Evolutionary conservation across 2,329 filamentous ascomycete species (phyloP), one percentile per base, ranked within the genome.

Genomic region (Colletotrichum spaethianum): DNA sequence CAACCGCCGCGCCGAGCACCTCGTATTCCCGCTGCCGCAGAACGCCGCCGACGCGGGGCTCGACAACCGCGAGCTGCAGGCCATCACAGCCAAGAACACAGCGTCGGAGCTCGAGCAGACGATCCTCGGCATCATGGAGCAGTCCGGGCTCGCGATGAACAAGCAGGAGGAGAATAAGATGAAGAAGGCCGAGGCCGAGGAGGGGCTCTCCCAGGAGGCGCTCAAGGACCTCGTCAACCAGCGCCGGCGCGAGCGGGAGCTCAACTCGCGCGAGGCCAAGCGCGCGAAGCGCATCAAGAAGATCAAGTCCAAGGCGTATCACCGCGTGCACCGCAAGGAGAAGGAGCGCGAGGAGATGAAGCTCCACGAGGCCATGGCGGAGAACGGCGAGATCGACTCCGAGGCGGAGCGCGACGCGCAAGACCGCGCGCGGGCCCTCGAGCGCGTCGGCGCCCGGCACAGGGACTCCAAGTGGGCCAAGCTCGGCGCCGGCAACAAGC

Each of bases 241-340:
- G 78, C 88, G 96, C 68, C 92, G 96, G 16, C 92, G 91, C 80
- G 91, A 94, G 74, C 89, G 96, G 75, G 96, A 98, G 77, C 84
- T 98, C 9, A 88, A 96, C 75, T 98, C 97, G 77, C 90, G 95
- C 14, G 96, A 98, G 82, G 93, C 97, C 78, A 92, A 95, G 53
- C 93, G 95, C 68, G 90, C 95, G 9, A 97, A 95, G 83, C 92
- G 96, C 31, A 94, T 99, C 83, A 98, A 98, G 85, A 98, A 98
- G 86, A 99, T 99, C 85, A 99, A 99, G 87, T 97, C 94, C 80
- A 99, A 98, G 82, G 90, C 95, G 0, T 99, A 97, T 80, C 93
- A 96, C 67, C 92, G 95, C 55, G 93, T 98, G 18, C 96, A 98
- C 82, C 91, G 96, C 46, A 98, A 93, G 79, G 93, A 91, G 81